Evolutionary conservation across 2,329 filamentous ascomycete genomes (phyloP).

Genomic region (Ceratocystis destructans): DNA sequence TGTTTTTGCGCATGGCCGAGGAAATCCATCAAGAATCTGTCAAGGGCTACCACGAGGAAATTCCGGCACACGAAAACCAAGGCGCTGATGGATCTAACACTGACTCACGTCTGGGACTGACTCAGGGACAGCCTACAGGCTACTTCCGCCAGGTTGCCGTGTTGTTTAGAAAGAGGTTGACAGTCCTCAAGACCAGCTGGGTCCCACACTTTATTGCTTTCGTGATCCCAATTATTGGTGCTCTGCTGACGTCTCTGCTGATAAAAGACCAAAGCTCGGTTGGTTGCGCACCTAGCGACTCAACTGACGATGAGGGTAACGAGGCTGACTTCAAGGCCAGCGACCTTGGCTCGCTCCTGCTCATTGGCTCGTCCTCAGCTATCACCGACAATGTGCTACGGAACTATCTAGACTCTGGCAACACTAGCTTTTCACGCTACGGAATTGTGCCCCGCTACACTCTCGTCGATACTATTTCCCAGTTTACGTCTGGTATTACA

Average conservation of each 20-base stretch:
- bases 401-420: conserved; percentile 12
- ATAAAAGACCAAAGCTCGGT: conserved; percentile 38
- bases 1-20: conserved; percentile 75
- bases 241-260: conserved; percentile 66
- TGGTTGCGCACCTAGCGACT: conserved; percentile 28
- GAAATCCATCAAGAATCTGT: conserved; percentile 41
- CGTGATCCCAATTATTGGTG: conserved; percentile 63
- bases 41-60: conserved; percentile 28
- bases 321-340: conserved; percentile 27
- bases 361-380: conserved; percentile 9
- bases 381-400: conserved; percentile 7
- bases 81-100: conserved; percentile 20
- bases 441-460: conserved; percentile 8
- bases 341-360: conserved; percentile 21
- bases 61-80: conserved; percentile 21
- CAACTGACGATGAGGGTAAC: conserved; percentile 24
- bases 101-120: conserved; percentile 37
- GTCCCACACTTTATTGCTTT: conserved; percentile 63
- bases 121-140: conserved; percentile 55
- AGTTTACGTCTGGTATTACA: conserved; percentile 54
- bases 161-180: conserved; percentile 63
- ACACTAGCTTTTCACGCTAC: conserved; percentile 14
- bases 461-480: conserved; percentile 45
- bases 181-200: conserved; percentile 64
- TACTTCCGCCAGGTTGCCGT: conserved; percentile 58